Conservation (phyloP, 2,329 filamentous ascomycete species). For the Escovopsis sp. region DNA sequence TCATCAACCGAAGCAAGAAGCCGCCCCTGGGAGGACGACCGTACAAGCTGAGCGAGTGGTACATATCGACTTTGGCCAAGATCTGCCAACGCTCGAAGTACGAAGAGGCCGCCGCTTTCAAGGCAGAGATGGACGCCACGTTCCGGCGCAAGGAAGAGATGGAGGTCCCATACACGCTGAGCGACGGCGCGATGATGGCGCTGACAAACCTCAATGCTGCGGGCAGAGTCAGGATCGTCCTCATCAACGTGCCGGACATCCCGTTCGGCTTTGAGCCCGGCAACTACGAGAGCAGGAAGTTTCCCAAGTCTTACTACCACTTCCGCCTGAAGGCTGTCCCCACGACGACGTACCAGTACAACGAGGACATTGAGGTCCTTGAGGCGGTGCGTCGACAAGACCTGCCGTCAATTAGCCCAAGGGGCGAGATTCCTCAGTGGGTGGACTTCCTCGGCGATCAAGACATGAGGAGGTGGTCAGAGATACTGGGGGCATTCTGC, state of each 20-base stretch:
- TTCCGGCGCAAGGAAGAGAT: slow-evolving; percentile 32
- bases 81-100: slow-evolving; percentile 39
- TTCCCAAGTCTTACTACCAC: slow-evolving; percentile 49
- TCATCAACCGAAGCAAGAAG: slow-evolving; percentile 47
- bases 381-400: slow-evolving; percentile 19
- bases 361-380: slow-evolving; percentile 33
- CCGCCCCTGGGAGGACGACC: slow-evolving; percentile 43
- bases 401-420: slow-evolving; percentile 27
- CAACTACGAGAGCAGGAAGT: slow-evolving; percentile 56
- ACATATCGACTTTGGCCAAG: slow-evolving; percentile 42
- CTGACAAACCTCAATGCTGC: slow-evolving; percentile 49
- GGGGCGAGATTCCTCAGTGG: slow-evolving; percentile 53
- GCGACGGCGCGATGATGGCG: slow-evolving; percentile 53
- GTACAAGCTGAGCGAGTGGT: slow-evolving; percentile 47
- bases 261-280: slow-evolving; percentile 57
- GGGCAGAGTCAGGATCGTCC: slow-evolving; percentile 38
- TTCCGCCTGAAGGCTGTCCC: slow-evolving; percentile 48
- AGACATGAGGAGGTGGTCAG: slow-evolving; percentile 47
- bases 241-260: slow-evolving; percentile 42
- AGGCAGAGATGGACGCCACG: slow-evolving; percentile 40
- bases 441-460: slow-evolving; percentile 50
- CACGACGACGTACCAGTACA: slow-evolving; percentile 47
- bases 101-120: slow-evolving; percentile 43
- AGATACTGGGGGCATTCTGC: slow-evolving; percentile 46
- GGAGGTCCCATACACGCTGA: slow-evolving; percentile 39